Evolutionary conservation across 176 grass and related monocot genomes (phyloP).

Genomic region (Bothriochloa decipiens): DNA sequence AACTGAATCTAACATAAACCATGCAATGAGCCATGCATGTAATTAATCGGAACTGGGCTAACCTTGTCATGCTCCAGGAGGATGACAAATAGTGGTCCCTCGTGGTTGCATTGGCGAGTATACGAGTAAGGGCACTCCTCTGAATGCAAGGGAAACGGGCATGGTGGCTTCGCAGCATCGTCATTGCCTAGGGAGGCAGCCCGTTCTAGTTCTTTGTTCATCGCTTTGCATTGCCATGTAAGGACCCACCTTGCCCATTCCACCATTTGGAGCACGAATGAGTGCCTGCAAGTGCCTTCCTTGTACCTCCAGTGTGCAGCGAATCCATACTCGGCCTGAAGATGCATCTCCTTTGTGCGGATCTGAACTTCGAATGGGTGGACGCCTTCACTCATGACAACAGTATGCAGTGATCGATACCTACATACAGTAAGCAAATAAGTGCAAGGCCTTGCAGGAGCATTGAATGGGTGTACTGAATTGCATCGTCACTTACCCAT

Average conservation of each 20-base stretch:
- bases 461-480: neutral
- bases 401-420: constrained; percentile 73
- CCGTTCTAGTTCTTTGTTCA: constrained; percentile 43
- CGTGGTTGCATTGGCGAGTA: constrained; percentile 48
- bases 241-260: constrained; percentile 81
- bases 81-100: constrained; percentile 70
- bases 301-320: constrained; percentile 82
- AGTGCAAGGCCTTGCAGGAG: neutral
- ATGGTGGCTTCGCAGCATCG: constrained; percentile 42
- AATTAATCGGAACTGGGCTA: constrained; percentile 9
- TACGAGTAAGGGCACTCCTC: constrained; percentile 75
- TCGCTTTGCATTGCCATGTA: constrained; percentile 69
- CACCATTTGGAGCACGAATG: constrained; percentile 74
- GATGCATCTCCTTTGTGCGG: constrained; percentile 70
- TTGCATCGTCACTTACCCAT: constrained; percentile 49
- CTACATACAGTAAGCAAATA: constrained; percentile 36
- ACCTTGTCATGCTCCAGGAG: constrained; percentile 85
- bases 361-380: constrained; percentile 69
- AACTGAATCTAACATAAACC: neutral
- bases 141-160: constrained; percentile 72
- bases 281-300: constrained; percentile 60
- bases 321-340: constrained; percentile 69
- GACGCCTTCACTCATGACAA: constrained; percentile 45
- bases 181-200: constrained; percentile 4
- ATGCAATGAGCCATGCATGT: neutral